Base-by-base conservation (phyloP, 768 basidiomycete species). In the Suillus americanus region DNA sequence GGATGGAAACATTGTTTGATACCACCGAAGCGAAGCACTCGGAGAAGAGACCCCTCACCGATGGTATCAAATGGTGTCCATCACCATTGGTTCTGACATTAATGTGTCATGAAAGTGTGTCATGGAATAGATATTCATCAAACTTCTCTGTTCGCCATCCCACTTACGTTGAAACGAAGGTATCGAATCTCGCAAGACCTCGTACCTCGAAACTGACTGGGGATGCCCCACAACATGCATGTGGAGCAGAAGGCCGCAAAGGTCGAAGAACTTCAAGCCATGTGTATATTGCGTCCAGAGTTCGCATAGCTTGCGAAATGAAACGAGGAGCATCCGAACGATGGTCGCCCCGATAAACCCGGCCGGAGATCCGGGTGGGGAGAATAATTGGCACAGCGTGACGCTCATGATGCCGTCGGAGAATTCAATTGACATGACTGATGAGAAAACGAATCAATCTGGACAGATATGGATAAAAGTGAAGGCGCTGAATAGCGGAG, bases 401-500 rank as follows among this genome's bases (percentile, higher is more conserved):
- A 55, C 23, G 35, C 54, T 54, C 53, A 4, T 33, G 30, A 56
- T 56, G 53, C 33, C 23, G 37, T 40, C 37, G 56, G 56, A 57
- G 37, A 40, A 59, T 59, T 40, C 25, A 59, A 20, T 41, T 41
- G 56, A 3, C 25, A 10, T 41, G 18, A 20, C 38, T 59, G 56
- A 59, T 59, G 38, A 59, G 56, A 59, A 57, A 56, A 56, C 40
- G 38, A 38, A 40, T 57, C 23, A 16, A 40, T 59, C 5, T 40
- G 8, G 16, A 57, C 55, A 16, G 37, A 57, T 57, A 40, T 40
- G 38, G 56, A 18, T 55, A 57, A 54, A 54, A 25, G 10, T 40
- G 10, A 40, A 28, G 38, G 56, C 56, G 56, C 23, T 38, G n/a
- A 9, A 14, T 25, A 35, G 14, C 6, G 55, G 37, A 25, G 56